Base-by-base conservation (phyloP, 164 flowering plant genomes). In the Vitis cinerea region DNA sequence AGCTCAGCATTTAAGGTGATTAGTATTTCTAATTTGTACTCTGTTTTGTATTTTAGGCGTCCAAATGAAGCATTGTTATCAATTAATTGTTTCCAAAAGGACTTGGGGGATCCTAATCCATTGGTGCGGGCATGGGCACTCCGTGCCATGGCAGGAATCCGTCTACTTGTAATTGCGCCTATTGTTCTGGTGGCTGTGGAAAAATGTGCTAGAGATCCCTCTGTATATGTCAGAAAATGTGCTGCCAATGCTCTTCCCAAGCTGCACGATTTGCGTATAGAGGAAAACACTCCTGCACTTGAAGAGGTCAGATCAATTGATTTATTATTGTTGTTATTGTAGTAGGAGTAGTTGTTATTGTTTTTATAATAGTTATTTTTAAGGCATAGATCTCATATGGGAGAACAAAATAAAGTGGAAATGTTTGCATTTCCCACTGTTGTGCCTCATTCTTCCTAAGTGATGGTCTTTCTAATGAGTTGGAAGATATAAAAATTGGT, bases 101-200 rank as follows among this genome's bases (percentile, higher is more conserved):
- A 96, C 71, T 81, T 96, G 75, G 93, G 91, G 64, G 99, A 96
- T 82, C 63, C 89, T 16, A 96, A 96, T 74, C 97, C 99, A n/a
- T 75, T 91, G 83, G 98, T 96, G 68, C 84, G 99, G 81, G 99
- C 98, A 29, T 93, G 99, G 97, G 98, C 99, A 11, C 88, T 96
- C n/a, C 95, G 99, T 65, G 87, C 99, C 49, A 93, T 96, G 97
- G 98, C 98, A 19, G 99, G 98, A 51, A 96, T 96, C 50, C 94
- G 95, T 13, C 75, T 96, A 61, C 99, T 91, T 85, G 92, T 76
- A 19, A 87, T 96, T 77, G 88, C 98, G 61, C 97, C 97, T 64
- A 75, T 96, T 69, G 97, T 90, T 74, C 73, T 93, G 47, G 93
- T 84, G 51, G 98, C 99, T 53, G 94, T 87, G 61, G 70, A 83